Base-by-base conservation (phyloP, 805 yeast species). In the Kluyveromyces nonfermentans region DNA sequence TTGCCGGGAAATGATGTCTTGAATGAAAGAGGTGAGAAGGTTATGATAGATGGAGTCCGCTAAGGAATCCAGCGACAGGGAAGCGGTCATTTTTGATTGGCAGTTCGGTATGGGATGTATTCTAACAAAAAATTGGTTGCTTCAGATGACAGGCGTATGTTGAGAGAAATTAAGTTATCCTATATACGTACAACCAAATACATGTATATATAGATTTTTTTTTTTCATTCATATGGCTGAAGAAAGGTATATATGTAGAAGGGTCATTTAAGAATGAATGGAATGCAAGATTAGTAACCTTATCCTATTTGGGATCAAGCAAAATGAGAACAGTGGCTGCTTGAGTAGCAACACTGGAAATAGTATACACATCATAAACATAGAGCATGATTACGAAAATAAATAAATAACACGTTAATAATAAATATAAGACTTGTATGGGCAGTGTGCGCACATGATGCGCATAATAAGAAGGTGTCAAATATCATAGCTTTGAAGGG, bases 1-100 rank as follows among this genome's bases (percentile, higher is more conserved):
- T 41, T 59, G 63, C 35, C 49, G 45, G 1, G 65, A 53, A 3
- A 60, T 61, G 18, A 60, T 56, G 39, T 61, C 64, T 46, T 62
- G 66, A 35, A 62, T 51, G 39, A 60, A 40, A 1, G 58, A 47
- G 12, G 60, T 51, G n/a, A 62, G 32, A 14, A 62, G 37, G 36
- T 57, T 59, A 35, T 57, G 45, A 15, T 47, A 54, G 20, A 58
- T 54, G 4, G 54, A 52, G 25, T 45, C 43, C 4, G 62, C 55
- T 4, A 56, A 38, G 4, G 56, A 39, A 15, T 58, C 59, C 21
- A 55, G 48, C 2, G 62, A 54, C 16, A 42, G 19, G 5, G 36
- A 41, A 12, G 47, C 18, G 18, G 39, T 37, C 32, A 43, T 32
- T 31, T 19, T 18, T 10, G 35, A 32, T 17, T 3, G 18, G 2